Conservation (phyloP, 306 rosid genomes). For the Quercus mongolica region DNA sequence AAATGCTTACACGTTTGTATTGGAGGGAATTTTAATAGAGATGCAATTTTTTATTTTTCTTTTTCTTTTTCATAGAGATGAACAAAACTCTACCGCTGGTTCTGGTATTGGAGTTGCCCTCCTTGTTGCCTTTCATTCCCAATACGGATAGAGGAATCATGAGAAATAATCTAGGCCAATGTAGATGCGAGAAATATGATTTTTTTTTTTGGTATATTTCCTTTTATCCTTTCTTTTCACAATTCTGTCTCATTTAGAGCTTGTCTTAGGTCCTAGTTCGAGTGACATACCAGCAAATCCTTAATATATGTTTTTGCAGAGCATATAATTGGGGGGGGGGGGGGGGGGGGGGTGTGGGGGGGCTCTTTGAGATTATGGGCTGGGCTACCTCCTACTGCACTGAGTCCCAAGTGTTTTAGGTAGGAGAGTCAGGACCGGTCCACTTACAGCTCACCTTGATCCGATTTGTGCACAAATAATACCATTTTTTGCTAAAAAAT, state of each 20-base stretch:
- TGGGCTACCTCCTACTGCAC: no score
- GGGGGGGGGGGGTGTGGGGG: no score
- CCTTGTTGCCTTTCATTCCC: constrained; percentile 92
- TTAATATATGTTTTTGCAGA: constrained; percentile 28
- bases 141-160: constrained; percentile 56
- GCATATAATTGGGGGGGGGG: constrained; percentile 21
- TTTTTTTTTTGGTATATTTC: constrained; percentile 7
- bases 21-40: background rate
- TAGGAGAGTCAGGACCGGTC: no score
- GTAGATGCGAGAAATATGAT: constrained; percentile 28
- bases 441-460: no score
- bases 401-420: no score
- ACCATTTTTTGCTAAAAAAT: no score
- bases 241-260: constrained; percentile 17
- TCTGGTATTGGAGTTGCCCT: constrained; percentile 92
- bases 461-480: no score
- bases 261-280: constrained; percentile 23
- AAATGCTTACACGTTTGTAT: background rate
- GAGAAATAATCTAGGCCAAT: constrained; percentile 23
- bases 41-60: background rate
- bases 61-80: background rate
- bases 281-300: constrained; percentile 28
- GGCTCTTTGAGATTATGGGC: no score
- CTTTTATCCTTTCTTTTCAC: constrained; percentile 6
- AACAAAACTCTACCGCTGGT: constrained; percentile 56